These are phyloP conservation scores for Sanghuangporus baumii DNA, from an alignment of 1,284 basidiomycete species.

Conservation along the genomic window DNA sequence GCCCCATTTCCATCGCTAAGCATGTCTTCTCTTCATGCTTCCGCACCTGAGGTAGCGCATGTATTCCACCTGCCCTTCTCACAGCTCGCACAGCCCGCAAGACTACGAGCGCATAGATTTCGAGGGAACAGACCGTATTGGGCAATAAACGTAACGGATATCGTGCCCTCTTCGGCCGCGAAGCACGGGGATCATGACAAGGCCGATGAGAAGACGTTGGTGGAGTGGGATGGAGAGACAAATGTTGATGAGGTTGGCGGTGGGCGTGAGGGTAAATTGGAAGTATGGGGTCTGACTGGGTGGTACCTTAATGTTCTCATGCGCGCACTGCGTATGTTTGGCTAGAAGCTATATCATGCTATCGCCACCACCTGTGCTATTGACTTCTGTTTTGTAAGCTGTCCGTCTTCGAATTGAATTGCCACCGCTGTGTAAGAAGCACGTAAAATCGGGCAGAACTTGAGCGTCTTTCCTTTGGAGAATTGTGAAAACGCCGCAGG, in stretches of 20 bases:
- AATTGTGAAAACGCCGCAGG: background rate
- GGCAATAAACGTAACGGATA: slow-evolving; percentile 63
- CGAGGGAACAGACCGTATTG: slow-evolving; percentile 56
- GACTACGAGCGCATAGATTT: slow-evolving; percentile 50
- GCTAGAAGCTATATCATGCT: slow-evolving; percentile 21
- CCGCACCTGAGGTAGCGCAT: slow-evolving; percentile 61
- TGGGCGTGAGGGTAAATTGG: slow-evolving; percentile 41
- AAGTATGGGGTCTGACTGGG: slow-evolving; percentile 78
- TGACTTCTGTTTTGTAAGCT: background rate
- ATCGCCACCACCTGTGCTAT: background rate
- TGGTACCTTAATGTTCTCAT: slow-evolving; percentile 70
- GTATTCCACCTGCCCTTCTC: slow-evolving; percentile 66
- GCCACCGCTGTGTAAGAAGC: background rate
- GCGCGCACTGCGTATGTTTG: slow-evolving; percentile 40
- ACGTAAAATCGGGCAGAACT: background rate
- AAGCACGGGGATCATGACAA: background rate
- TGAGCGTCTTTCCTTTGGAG: background rate
- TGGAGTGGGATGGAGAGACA: slow-evolving; percentile 19
- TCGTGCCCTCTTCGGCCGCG: slow-evolving; percentile 29
- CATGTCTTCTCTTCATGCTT: slow-evolving; percentile 42
- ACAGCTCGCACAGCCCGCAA: slow-evolving; percentile 39
- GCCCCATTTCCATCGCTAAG: slow-evolving; percentile 56
- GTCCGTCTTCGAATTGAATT: background rate
- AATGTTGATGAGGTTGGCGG: slow-evolving; percentile 38
- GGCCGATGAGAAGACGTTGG: background rate